A percentile compares a stretch with the other conserved stretches of the same genome.
Evolutionary conservation across 2,329 filamentous ascomycete species (phyloP).

Genomic region (Botryosphaeria agaves): DNA sequence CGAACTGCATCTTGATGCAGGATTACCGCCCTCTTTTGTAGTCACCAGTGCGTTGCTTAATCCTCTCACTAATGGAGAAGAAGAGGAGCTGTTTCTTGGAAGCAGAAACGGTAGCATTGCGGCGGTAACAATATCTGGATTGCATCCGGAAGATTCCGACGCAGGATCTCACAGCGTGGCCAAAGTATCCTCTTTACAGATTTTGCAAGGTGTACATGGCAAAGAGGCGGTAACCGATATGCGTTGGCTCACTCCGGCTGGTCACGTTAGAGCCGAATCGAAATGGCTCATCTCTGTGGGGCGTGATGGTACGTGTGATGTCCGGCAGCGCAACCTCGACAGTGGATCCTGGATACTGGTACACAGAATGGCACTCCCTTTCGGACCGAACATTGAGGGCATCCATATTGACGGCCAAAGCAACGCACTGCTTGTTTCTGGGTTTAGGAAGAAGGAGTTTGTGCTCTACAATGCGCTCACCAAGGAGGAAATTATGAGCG

Average conservation of each 20-base stretch:
- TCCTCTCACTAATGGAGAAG: conserved; percentile 5
- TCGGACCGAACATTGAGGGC: conserved; percentile 62
- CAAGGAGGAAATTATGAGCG: conserved; percentile 49
- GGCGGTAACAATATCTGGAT: conserved; percentile 20
- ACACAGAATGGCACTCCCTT: conserved; percentile 51
- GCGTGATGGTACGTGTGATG: conserved; percentile 58
- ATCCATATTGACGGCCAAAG: conserved; percentile 37
- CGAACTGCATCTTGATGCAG: not conserved
- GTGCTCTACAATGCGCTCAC: conserved; percentile 63
- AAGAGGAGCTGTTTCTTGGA: conserved; percentile 30
- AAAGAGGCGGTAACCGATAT: conserved; percentile 54
- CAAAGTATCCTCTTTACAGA: not conserved
- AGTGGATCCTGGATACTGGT: conserved; percentile 24
- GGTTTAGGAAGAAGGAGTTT: conserved; percentile 67
- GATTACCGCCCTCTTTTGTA: conserved; percentile 26
- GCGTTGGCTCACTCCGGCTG: conserved; percentile 9
- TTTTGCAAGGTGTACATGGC: not conserved
- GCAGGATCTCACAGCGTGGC: not conserved
- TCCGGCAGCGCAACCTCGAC: conserved; percentile 29
- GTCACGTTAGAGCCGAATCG: conserved; percentile 5
- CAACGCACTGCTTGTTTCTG: conserved; percentile 51
- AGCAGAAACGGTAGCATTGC: conserved; percentile 38
- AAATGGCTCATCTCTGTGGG: conserved; percentile 51
- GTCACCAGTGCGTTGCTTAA: conserved; percentile 33
- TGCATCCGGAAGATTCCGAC: not conserved